Percentiles rank a stretch among this genome's conserved stretches.
phyloP scores from a whole-genome alignment of 1,139 yeast genomes.

The Petasospora rhodanensis region DNA sequence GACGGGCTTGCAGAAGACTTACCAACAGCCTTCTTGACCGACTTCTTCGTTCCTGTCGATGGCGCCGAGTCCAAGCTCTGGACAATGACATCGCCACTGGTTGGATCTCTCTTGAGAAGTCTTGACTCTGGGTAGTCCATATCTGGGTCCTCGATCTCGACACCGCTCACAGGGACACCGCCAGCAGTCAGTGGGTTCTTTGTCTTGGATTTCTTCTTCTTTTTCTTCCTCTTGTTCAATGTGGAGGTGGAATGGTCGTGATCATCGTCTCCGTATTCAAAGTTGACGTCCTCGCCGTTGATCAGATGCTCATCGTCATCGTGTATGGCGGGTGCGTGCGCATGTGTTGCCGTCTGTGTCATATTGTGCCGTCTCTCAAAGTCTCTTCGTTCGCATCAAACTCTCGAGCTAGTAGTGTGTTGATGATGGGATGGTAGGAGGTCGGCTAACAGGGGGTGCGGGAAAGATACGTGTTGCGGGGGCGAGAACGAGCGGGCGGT shows the following conservation, averaged over 20 bases:
- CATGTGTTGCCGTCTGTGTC: too few species aligned
- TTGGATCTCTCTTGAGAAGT: conserved; percentile 64
- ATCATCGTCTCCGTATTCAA: conserved; percentile 40
- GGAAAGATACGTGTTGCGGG: too few species aligned
- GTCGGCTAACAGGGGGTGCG: too few species aligned
- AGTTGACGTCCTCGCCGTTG: conserved; percentile 56
- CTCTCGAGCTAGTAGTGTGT: too few species aligned
- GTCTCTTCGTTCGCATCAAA: too few species aligned
- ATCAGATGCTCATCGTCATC: conserved; percentile 24
- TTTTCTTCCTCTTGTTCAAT: conserved; percentile 26
- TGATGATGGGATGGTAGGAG: too few species aligned
- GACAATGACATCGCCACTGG: conserved; percentile 74
- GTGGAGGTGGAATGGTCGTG: conserved; percentile 8
- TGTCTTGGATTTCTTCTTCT: conserved; percentile 34
- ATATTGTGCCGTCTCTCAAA: too few species aligned
- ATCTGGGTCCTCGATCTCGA: conserved; percentile 37
- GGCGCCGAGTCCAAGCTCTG: conserved; percentile 29
- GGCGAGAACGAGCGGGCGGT: too few species aligned
- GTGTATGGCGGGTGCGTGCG: too few species aligned
- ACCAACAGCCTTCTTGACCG: conserved; percentile 5
- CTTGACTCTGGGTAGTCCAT: conserved; percentile 70
- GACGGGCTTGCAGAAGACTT: conserved; percentile 6
- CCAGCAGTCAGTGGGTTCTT: conserved; percentile 12
- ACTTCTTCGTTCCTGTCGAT: conserved; percentile 4
- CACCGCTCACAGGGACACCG: conserved; percentile 23